A percentile compares a stretch with the other conserved stretches of the same genome.
Evolutionary conservation across 2,329 filamentous ascomycete genomes (phyloP).

Genomic region (Fusarium irregulare): DNA sequence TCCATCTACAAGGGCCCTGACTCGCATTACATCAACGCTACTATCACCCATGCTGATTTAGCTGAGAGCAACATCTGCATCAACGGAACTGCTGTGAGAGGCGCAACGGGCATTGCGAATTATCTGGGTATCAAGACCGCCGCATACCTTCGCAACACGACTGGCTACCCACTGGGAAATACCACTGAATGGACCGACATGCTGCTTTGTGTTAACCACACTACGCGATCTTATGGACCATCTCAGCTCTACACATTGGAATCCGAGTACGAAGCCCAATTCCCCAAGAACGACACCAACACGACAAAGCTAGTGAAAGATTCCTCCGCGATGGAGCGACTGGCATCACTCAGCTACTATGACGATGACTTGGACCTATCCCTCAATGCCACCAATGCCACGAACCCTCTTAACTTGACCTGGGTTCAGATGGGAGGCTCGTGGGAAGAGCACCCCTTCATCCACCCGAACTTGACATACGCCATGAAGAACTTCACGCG

Average conservation of each 20-base stretch:
- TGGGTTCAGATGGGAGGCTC: conserved; percentile 55
- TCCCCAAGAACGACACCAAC: conserved; percentile 30
- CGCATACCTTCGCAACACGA: conserved; percentile 47
- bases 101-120: conserved; percentile 46
- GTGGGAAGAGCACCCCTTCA: conserved; percentile 56
- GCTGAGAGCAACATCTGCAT: conserved; percentile 37
- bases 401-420: conserved; percentile 48
- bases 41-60: conserved; percentile 45
- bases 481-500: conserved; percentile 54
- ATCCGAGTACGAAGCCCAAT: conserved; percentile 26
- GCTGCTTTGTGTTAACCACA: conserved; percentile 51
- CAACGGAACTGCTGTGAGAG: conserved; percentile 47
- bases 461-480: conserved; percentile 53
- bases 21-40: conserved; percentile 55
- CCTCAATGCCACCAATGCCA: conserved; percentile 38
- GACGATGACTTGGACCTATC: conserved; percentile 13
- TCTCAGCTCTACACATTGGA: conserved; percentile 47
- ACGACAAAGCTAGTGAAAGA: conserved; percentile 12
- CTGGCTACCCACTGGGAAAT: conserved; percentile 19
- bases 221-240: conserved; percentile 46
- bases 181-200: conserved; percentile 46
- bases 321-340: conserved; percentile 2
- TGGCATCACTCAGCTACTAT: conserved; percentile 7
- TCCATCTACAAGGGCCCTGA: conserved; percentile 53
- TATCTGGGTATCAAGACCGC: conserved; percentile 47